phyloP scores from a whole-genome alignment of 441 rosid genomes.

The Codiaeum variegatum region DNA sequence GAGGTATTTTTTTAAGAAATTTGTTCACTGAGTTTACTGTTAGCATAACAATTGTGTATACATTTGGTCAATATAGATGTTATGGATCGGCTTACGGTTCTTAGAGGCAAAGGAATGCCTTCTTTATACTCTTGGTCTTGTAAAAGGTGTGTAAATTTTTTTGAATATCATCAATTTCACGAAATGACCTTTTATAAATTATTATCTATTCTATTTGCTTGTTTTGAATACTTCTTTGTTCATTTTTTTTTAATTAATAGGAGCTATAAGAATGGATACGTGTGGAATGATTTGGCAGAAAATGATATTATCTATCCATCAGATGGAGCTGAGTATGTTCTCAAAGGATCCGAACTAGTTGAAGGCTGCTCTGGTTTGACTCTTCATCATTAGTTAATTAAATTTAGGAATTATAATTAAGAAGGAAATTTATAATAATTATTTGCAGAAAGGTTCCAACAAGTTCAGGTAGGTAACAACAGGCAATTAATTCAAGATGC shows the following conservation, averaged over 20 bases:
- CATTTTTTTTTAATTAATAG: slow-evolving; percentile 26
- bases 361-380: slow-evolving; percentile 46
- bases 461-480: slow-evolving; percentile 26
- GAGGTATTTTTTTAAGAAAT: slow-evolving; percentile 35
- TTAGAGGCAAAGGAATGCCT: slow-evolving; percentile 82
- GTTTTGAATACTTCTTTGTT: background rate
- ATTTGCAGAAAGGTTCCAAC: slow-evolving; percentile 39
- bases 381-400: background rate
- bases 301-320: slow-evolving; percentile 67
- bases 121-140: slow-evolving; percentile 89
- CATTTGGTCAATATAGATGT: slow-evolving; percentile 34
- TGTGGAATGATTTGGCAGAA: slow-evolving; percentile 84
- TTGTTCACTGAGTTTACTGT: too few relatives aligned
- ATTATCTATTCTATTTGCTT: background rate
- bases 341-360: slow-evolving; percentile 84
- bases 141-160: slow-evolving; percentile 53
- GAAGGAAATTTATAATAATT: too few relatives aligned
- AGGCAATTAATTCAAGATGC: slow-evolving; percentile 32
- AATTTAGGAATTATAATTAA: too few relatives aligned
- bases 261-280: slow-evolving; percentile 87
- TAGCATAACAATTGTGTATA: background rate
- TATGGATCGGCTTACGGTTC: slow-evolving; percentile 55
- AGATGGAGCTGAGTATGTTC: slow-evolving; percentile 78
- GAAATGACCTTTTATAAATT: too few relatives aligned
- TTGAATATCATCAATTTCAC: background rate